phyloP scores from a whole-genome alignment of 2,329 filamentous ascomycete species.

The Botrytis elliptica region DNA sequence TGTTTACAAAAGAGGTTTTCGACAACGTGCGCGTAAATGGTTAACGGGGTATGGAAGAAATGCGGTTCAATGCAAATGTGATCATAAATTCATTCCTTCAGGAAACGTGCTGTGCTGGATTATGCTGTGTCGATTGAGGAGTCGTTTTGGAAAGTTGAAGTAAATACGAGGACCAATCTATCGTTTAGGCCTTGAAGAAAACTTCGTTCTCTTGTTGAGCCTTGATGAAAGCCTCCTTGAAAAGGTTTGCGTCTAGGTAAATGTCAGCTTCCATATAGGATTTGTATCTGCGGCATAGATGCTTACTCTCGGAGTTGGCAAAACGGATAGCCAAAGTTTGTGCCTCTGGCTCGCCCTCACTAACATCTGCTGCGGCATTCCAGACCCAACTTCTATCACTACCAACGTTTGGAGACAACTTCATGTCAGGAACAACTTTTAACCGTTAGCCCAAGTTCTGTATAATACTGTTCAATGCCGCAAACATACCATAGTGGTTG shows the following conservation, averaged over 20 bases:
- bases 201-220: slow-evolving; percentile 95
- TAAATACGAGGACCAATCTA: slow-evolving; percentile 20
- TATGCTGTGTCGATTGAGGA: slow-evolving; percentile 25
- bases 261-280: slow-evolving; percentile 29
- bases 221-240: slow-evolving; percentile 97
- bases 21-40: slow-evolving; percentile 32
- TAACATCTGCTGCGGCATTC: slow-evolving; percentile 97
- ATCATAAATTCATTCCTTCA: slow-evolving; percentile 35
- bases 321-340: slow-evolving; percentile 96
- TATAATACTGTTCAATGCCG: not conserved
- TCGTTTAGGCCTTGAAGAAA: slow-evolving; percentile 60
- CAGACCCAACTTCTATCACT: slow-evolving; percentile 99
- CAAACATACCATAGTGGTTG: slow-evolving; percentile 91
- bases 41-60: slow-evolving; percentile 25
- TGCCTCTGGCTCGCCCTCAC: slow-evolving; percentile 95
- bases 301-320: slow-evolving; percentile 93
- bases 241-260: slow-evolving; percentile 79
- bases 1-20: slow-evolving; percentile 30
- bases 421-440: slow-evolving; percentile 95
- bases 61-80: slow-evolving; percentile 26
- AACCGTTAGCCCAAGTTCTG: slow-evolving; percentile 26
- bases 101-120: slow-evolving; percentile 28
- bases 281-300: not conserved
- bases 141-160: slow-evolving; percentile 24
- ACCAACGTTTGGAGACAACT: slow-evolving; percentile 95